phyloP scores from a whole-genome alignment of 306 rosid genomes.

The Purshia tridentata region DNA sequence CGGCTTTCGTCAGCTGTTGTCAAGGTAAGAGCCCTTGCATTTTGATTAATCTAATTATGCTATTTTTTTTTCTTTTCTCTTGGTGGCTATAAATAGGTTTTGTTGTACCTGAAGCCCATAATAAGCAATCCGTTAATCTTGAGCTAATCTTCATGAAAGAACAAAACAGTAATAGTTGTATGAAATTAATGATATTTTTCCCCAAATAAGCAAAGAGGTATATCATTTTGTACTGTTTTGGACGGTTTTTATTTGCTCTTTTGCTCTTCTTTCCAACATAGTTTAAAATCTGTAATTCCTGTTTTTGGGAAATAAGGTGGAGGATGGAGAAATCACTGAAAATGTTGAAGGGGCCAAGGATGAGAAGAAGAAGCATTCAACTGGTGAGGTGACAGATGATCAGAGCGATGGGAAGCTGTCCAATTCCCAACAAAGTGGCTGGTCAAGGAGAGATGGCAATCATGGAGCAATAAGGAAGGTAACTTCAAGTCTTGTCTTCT shows the following conservation, averaged over 20 bases:
- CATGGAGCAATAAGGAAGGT: constrained; percentile 57
- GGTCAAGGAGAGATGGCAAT: constrained; percentile 56
- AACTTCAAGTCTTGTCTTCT: constrained; percentile 15
- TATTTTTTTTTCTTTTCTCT: background rate
- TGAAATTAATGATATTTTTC: background rate
- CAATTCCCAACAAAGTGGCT: constrained; percentile 48
- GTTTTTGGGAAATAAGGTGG: constrained; percentile 54
- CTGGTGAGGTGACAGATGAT: constrained; percentile 31
- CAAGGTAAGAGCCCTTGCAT: constrained; percentile 44
- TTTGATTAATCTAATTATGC: background rate
- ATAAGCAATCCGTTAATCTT: no score
- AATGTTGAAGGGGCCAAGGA: constrained; percentile 48
- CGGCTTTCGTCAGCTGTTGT: constrained; percentile 90
- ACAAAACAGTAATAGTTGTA: background rate
- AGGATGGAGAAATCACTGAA: constrained; percentile 70
- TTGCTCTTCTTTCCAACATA: background rate
- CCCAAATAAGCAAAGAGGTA: background rate
- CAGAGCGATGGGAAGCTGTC: constrained; percentile 43
- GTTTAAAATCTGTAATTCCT: background rate
- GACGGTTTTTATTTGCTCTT: background rate
- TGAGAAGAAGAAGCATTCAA: constrained; percentile 35
- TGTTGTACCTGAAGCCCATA: no score
- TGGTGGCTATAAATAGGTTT: background rate
- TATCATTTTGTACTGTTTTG: background rate
- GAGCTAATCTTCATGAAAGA: background rate